These are phyloP conservation scores for Populus hybrid DNA, from an alignment of 441 rosid genomes.

Conservation along the genomic window DNA sequence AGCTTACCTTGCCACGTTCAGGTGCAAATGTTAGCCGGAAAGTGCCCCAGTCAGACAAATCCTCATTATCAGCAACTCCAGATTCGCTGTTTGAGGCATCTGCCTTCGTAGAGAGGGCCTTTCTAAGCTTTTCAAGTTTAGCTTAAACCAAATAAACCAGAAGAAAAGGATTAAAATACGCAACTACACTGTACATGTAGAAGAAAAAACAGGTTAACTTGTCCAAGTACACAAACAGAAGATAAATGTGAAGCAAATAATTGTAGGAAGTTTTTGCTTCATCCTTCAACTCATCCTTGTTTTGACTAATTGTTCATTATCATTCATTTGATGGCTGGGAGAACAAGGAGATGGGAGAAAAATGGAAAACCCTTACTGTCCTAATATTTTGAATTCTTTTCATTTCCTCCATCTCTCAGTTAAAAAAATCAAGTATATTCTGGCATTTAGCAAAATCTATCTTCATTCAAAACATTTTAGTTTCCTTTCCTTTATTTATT, in stretches of 20 bases:
- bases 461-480: background rate
- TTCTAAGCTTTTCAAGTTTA: conserved; percentile 72
- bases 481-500: no score
- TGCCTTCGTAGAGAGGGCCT: conserved; percentile 45
- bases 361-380: background rate
- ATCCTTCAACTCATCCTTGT: background rate
- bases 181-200: background rate
- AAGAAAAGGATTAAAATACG: background rate
- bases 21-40: conserved; percentile 56
- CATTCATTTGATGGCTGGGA: background rate
- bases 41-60: conserved; percentile 70
- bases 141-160: conserved; percentile 51
- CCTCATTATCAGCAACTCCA: conserved; percentile 43
- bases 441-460: background rate
- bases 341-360: background rate
- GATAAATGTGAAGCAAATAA: background rate
- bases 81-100: conserved; percentile 35
- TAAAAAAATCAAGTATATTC: conserved; percentile 1
- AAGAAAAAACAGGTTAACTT: background rate
- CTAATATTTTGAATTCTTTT: background rate
- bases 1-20: conserved; percentile 66
- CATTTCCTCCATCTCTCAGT: background rate
- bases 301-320: background rate
- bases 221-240: background rate
- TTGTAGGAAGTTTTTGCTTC: background rate